Evolutionary conservation across 306 rosid genomes (phyloP), one percentile per base, ranked within the genome.

Genomic region (Boehmeria nivea): DNA sequence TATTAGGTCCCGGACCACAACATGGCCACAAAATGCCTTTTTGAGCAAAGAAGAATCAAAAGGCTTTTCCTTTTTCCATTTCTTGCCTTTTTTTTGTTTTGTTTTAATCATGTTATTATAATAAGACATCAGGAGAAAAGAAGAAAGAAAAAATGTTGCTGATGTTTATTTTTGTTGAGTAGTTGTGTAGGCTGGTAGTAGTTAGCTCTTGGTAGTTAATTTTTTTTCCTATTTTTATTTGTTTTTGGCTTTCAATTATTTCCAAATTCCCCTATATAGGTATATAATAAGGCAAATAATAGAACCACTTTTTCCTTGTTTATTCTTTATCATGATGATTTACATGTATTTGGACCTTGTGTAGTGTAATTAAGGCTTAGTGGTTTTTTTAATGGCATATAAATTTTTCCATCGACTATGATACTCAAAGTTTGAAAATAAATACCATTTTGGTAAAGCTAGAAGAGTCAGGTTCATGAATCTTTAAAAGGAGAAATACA

Each of bases 131-230:
- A 31, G 9, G 9, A 31, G 9, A 31, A 28, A 28, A 8, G 34
- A 28, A 28, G 34, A 28, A 28, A 34, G 45, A 19, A 70, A 36
- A 27, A 43, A 10, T 12, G 63, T 40, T 42, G 48, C 34, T 40
- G 58, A 20, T 60, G 59, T 74, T 54, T 59, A 48, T 75, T 59
- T 40, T 53, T 61, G 50, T 56, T 59, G 61, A 72, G 79, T 68
- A 17, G 76, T 65, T 71, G 40, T 71, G 45, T 51, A 57, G 66
- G 52, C 65, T 55, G 47, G 37, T 63, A 59, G 43, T 50, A 22
- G 46, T 43, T 61, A 57, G 66, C 39, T 49, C n/a, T 54, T 68
- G 53, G 38, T 56, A 46, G 20, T 42, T 48, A 11, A 40, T 31
- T 44, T 45, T 52, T n/a, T 43, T 42, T 37, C 37, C 54, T 56